Evolutionary conservation across 495 filamentous ascomycete species (phyloP), one percentile per base, ranked within the genome.

Genomic region (Amphirosellinia nigrospora): DNA sequence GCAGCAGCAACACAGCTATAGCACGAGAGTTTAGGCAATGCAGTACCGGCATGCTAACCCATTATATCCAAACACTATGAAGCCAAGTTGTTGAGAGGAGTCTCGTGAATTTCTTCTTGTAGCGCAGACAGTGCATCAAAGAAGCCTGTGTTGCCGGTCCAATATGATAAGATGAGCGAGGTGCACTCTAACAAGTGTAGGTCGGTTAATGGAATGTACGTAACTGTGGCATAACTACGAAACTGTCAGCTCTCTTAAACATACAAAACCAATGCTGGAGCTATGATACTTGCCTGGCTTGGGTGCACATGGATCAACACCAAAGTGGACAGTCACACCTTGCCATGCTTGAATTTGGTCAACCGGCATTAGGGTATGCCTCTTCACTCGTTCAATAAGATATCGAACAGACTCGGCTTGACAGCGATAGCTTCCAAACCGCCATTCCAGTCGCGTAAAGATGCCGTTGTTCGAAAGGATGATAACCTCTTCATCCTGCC

Each of bases 391-490:
- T 1, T 64, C 50, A n/a, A 71, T 68, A 30, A 56, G 15, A 30
- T 53, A 4, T 16, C 56, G 46, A 13, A 46, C 64, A 11, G 36
- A 64, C 32, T 68, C 64, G 5, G 70, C 68, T 69, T 66, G 69
- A 46, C 64, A 73, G 50, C 71, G 62, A 52, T 62, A 66, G 46
- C 68, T 64, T 21, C 70, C 72, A 30, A 72, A 72, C 38, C 72
- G 41, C 72, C 72, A 68, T 28, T 74, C 55, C 15, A 74, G 58
- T n/a, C 59, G 65, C 9, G 70, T 68, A 38, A 30, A 30, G 3
- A 0, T 11, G 3, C 30, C 62, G 9, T 36, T 41, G 50, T 34
- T 43, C 10, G 43, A 48, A n/a, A 65, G 9, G 19, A 56, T 13
- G 32, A 59, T 19, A 5, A 70, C 30, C 28, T 26, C 69, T 36